Conservation (phyloP, 1,284 basidiomycete genomes). For the Inonotus obliquus region DNA sequence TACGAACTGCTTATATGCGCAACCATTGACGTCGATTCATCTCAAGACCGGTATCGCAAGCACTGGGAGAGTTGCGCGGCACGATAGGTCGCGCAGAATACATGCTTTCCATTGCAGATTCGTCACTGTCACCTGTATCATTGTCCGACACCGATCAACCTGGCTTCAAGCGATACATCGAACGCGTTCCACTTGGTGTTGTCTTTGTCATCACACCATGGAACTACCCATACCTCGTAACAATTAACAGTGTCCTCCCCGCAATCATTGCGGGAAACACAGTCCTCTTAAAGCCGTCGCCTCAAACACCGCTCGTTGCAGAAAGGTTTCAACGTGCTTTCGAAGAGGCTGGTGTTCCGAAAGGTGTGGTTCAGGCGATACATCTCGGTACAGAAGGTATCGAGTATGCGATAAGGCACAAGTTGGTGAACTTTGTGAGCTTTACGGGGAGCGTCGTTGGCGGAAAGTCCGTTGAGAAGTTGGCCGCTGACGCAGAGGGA, state of each 20-base stretch:
- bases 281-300: slow-evolving; percentile 90
- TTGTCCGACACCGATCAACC: slow-evolving; percentile 76
- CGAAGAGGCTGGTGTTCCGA: slow-evolving; percentile 70
- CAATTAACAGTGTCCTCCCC: slow-evolving; percentile 88
- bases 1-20: slow-evolving; percentile 8
- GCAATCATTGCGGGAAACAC: slow-evolving; percentile 86
- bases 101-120: slow-evolving; percentile 80
- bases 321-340: slow-evolving; percentile 76
- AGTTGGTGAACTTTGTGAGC: slow-evolving; percentile 72
- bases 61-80: slow-evolving; percentile 76
- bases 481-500: slow-evolving; percentile 52
- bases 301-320: slow-evolving; percentile 87
- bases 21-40: neutral
- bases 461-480: slow-evolving; percentile 59
- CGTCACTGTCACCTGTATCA: slow-evolving; percentile 71
- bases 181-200: slow-evolving; percentile 82
- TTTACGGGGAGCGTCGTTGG: slow-evolving; percentile 86
- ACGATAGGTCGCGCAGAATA: slow-evolving; percentile 79
- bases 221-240: slow-evolving; percentile 89
- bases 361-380: slow-evolving; percentile 72
- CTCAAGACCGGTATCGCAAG: slow-evolving; percentile 71
- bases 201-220: slow-evolving; percentile 84
- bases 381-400: slow-evolving; percentile 73
- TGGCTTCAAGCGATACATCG: slow-evolving; percentile 79
- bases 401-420: slow-evolving; percentile 60